Evolutionary conservation across 2,329 filamentous ascomycete genomes (phyloP), one percentile per base, ranked within the genome.

Genomic region (Aspergillus japonicus): DNA sequence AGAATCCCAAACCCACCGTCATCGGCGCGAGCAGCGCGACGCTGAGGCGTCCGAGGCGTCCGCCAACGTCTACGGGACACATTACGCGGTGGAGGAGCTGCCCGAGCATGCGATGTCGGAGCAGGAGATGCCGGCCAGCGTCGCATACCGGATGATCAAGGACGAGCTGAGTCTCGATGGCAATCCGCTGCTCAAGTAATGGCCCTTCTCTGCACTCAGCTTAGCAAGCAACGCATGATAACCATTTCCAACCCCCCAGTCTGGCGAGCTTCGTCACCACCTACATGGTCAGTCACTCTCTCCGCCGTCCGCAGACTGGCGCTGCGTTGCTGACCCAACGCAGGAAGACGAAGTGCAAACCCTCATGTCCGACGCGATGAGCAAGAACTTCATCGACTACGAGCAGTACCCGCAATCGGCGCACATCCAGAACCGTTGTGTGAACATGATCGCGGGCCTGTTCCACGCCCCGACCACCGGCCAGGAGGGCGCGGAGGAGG

Each of bases 31-130:
- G 14, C 19, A 54, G 7, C 61, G 50, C 35, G 59, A 57, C 44
- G 21, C 50, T 10, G 29, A 50, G 21, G 54, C 73, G 42, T 67
- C 74, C 54, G 64, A 78, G 62, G 77, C 81, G 67, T 71, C 73
- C 23, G 74, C 87, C 78, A 89, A 88, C 63, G 90, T 96, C 69
- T 97, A 96, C 72, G 93, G 92, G 71, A 93, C 90, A 61, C 85
- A 82, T 64, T 96, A 91, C 72, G 92, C 93, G n/a, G 84, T 85
- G 33, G 81, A 89, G 71, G 91, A 96, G 69, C 82, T 96, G 26
- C 93, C 92, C 44, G 86, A 84, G 72, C 82, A 90, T 71, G 88
- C 91, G 79, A 96, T 97, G 86, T 91, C 92, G 2, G 91, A 96
- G 66, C 71, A 78, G 21, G 90, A 95, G 77, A 96, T 96, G 93